Evolutionary conservation across 306 rosid species (phyloP).

Genomic region (Quercus wislizeni): DNA sequence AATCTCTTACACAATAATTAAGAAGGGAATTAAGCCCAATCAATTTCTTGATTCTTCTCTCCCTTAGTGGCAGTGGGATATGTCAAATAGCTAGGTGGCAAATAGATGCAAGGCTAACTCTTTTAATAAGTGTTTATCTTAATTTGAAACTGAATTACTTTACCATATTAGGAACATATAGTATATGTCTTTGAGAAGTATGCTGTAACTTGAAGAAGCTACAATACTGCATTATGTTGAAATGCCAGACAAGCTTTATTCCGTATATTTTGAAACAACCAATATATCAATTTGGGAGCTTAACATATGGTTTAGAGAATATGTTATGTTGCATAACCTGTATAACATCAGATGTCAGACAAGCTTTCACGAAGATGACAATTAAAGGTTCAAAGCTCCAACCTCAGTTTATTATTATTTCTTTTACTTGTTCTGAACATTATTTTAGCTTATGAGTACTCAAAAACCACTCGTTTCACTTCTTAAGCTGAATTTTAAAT

Average conservation of each 20-base stretch:
- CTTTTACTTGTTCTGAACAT: neutral
- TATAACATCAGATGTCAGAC: neutral
- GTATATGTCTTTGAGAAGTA: neutral
- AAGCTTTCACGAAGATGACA: neutral
- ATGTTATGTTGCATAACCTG: neutral
- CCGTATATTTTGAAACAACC: neutral
- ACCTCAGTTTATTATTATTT: neutral
- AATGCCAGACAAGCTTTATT: neutral
- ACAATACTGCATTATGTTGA: neutral
- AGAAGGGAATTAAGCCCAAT: no score
- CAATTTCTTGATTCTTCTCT: no score
- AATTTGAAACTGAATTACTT: no score
- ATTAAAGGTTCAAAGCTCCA: neutral
- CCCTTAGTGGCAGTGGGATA: no score
- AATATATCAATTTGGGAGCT: neutral
- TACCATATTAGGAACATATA: neutral
- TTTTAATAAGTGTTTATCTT: no score
- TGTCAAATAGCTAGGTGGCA: no score
- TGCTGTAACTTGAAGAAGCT: neutral
- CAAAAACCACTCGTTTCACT: slow-evolving; percentile 34
- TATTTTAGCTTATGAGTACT: neutral
- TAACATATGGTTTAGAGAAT: neutral
- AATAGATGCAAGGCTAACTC: no score
- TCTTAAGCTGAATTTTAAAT: slow-evolving; percentile 19
- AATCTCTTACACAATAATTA: no score